Evolutionary conservation across 2,329 filamentous ascomycete genomes (phyloP), one percentile per base, ranked within the genome.

Genomic region (Colletotrichum euphorbiae): DNA sequence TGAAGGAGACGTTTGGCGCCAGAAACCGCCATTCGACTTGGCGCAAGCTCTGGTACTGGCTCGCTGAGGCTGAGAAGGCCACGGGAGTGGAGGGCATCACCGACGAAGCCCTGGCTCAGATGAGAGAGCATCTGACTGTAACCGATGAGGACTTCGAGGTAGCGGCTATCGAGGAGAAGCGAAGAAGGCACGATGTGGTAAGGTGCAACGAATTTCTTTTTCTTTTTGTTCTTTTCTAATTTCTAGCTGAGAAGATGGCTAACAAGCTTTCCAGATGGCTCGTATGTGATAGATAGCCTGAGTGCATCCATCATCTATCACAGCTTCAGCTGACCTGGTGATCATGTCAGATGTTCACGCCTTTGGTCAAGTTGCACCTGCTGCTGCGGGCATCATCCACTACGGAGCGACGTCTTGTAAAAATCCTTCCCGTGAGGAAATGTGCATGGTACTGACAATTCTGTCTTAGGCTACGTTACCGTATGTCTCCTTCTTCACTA

Each of bases 381-480:
- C 88, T 38, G 93, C 93, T 9, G 92, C 91, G 13, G 92, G 92
- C 38, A 92, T 96, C 73, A 95, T 97, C 69, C 94, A 97, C 78
- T 89, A 86, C 78, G 65, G 65, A 19, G 36, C 36, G 38, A 62
- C 38, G 36, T 24, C 9, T 38, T 40, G 19, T 67, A 63, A 40
- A 13, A 28, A 9, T 19, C 12, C 42, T 38, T 3, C 17, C 28
- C 3, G 13, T 36, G n/a, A 38, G 15, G 15, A 8, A 51, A n/a
- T n/a, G 9, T 11, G n/a, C 28, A 28, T 24, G 59, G 31, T 62
- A 31, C 45, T 69, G 24, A 56, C 52, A n/a, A 19, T 12, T 56
- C 1, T 33, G 11, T 33, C 28, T 19, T 3, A 51, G 48, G 51
- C 52, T 55, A 24, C 19, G 52, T 55, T 15, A 55, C 52, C n/a